Evolutionary conservation across 805 yeast species (phyloP).

Genomic region (Crinitomyces ghanaensis): DNA sequence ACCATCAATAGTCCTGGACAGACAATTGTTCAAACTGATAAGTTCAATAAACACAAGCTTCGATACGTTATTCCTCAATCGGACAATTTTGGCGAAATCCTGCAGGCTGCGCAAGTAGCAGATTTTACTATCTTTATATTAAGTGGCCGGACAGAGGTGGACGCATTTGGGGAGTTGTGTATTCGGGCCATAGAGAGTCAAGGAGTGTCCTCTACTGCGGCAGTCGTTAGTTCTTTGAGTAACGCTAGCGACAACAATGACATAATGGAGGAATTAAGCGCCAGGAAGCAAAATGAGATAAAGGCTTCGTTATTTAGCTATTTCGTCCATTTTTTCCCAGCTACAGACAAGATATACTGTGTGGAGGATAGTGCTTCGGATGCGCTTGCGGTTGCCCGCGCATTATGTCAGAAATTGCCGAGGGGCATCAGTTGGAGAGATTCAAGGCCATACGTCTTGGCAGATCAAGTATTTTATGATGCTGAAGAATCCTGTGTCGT

Average conservation of each 20-base stretch:
- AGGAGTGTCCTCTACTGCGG: constrained; percentile 67
- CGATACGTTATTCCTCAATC: constrained; percentile 52
- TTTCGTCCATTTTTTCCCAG: constrained; percentile 69
- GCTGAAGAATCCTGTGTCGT: constrained; percentile 31
- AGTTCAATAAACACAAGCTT: constrained; percentile 67
- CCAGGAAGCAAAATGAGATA: constrained; percentile 63
- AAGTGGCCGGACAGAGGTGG: constrained; percentile 78
- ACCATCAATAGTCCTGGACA: constrained; percentile 12
- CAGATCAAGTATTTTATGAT: constrained; percentile 46
- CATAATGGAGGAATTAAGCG: constrained; percentile 40
- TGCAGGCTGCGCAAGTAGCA: constrained; percentile 81
- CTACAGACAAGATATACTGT: constrained; percentile 65
- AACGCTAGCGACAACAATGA: too few species aligned
- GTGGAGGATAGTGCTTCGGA: constrained; percentile 60
- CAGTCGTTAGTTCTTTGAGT: constrained; percentile 11
- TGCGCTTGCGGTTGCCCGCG: constrained; percentile 58
- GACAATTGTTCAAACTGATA: constrained; percentile 29
- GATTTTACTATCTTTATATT: constrained; percentile 87
- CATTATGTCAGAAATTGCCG: constrained; percentile 77
- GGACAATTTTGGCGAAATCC: constrained; percentile 52
- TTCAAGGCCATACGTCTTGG: constrained; percentile 75
- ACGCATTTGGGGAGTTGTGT: constrained; percentile 76
- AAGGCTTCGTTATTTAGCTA: constrained; percentile 53
- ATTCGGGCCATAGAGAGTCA: constrained; percentile 82
- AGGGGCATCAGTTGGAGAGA: constrained; percentile 86